Evolutionary conservation across 139 green algal genomes (phyloP), one percentile per base, ranked within the genome.

Genomic region (Eudorina sp.): DNA sequence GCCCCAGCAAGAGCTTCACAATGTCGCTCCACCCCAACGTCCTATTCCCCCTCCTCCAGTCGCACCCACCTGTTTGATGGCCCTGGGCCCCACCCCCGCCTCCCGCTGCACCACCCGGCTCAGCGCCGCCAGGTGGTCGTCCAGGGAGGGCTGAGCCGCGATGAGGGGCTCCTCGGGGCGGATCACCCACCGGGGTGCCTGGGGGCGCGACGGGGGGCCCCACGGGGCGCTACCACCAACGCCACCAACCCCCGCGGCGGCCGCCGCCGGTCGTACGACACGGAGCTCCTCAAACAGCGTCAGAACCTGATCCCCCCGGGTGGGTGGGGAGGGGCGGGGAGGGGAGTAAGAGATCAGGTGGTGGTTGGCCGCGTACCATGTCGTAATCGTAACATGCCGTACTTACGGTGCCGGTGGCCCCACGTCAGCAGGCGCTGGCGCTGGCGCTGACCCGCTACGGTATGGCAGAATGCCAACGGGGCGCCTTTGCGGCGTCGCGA

Each of bases 201-300:
- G 48, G 11, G 13, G 48, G 13, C 11, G 13, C 48, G 48, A 55
- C 48, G 48, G 11, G 48, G 11, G 11, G 48, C 11, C 48, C 48
- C 11, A 55, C 13, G 48, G 41, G 1, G 41, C 41, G 25, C 23
- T 8, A 0, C 41, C 43, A 6, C 19, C 72, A 3, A 25, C n/a
- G 6, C 6, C n/a, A 27, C 45, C 46, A 14, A 6, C 16, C 14
- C n/a, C 51, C 0, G 48, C 18, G 43, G 75, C 34, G 16, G 75
- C 31, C 4, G 70, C 23, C 21, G 70, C 70, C 23, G 70, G 41
- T 16, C 23, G 18, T 13, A 53, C 53, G 21, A 36, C 76, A 21
- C 53, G n/a, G 19, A 83, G 34, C 76, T 83, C 51, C 4, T 53
- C 53, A 34, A 83, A 83, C 25, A 83, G 51, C 41, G 51, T 3